phyloP scores from a whole-genome alignment of 768 basidiomycete species.

The Dendrothele bispora region DNA sequence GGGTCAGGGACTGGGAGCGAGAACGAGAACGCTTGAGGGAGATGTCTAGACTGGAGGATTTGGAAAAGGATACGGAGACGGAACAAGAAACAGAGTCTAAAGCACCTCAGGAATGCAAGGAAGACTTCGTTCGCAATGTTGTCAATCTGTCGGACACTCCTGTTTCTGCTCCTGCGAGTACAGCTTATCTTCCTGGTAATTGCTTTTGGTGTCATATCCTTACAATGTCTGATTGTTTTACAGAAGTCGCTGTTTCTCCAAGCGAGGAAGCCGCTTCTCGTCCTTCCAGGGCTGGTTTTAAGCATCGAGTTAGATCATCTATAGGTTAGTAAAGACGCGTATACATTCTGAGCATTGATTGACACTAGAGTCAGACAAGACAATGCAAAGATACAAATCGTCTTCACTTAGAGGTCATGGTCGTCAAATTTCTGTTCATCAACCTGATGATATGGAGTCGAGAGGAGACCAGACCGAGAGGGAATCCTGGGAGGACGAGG shows the following conservation, averaged over 20 bases:
- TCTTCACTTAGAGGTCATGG: constrained; percentile 52
- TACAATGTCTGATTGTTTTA: background rate
- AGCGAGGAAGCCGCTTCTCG: background rate
- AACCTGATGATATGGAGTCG: constrained; percentile 25
- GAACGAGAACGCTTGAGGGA: constrained; percentile 70
- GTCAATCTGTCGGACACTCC: constrained; percentile 1
- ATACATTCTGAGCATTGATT: too few relatives aligned
- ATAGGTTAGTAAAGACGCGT: constrained; percentile 58
- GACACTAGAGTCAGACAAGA: too few relatives aligned
- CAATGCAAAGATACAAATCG: constrained; percentile 65
- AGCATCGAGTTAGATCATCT: constrained; percentile 71
- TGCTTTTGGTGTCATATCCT: background rate
- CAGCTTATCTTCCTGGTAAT: constrained; percentile 6
- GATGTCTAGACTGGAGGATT: constrained; percentile 62
- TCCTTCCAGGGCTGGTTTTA: constrained; percentile 48
- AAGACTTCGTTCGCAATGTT: background rate
- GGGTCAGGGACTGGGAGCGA: constrained; percentile 76
- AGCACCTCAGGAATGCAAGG: constrained; percentile 11
- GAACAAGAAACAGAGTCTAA: constrained; percentile 23
- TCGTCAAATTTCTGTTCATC: constrained; percentile 40
- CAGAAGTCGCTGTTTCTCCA: constrained; percentile 6
- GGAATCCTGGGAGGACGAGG: constrained; percentile 54
- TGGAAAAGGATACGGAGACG: constrained; percentile 44
- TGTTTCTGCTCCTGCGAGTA: background rate
- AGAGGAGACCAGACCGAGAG: constrained; percentile 23